Base-by-base conservation (phyloP, 345 rosid species). In the Aquilaria sinensis region DNA sequence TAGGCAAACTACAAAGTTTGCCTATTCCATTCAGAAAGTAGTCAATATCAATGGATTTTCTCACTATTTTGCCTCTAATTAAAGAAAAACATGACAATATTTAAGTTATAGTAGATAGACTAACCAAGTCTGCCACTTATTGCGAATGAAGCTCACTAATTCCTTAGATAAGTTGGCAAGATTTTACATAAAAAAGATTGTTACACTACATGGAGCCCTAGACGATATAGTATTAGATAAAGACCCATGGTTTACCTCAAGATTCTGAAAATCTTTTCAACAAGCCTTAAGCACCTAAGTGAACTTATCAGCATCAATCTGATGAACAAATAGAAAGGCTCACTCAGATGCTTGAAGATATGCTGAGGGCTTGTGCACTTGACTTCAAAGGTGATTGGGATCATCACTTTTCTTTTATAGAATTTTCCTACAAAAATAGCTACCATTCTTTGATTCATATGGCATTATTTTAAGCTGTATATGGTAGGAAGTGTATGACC, bases 371-470 rank as follows among this genome's bases (percentile, higher is more conserved):
- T 16, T 16, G 32, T 5, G 33, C 14, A 6, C 1, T 52, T 2
- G 59, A 60, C 6, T 51, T 59, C 7, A 33, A 41, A 1, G 65
- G 71, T 1, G 43, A 10, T 37, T 59, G 34, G 65, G 59, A 51
- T 10, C n/a, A 52, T 3, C 41, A 67, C 9, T 16, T 67, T 12
- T 46, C 23, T n/a, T 45, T 67, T 2, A 16, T 15, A 5, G 53
- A 67, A 4, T 67, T 58, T 60, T 52, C 71, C 0, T 67, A 67
- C 12, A 67, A 53, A 9, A 67, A 60, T 2, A 60, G 53, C 23
- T 41, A 51, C 29, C 33, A 60, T 0, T 4, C 31, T 1, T 51
- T 15, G 12, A 67, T 67, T 10, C 12, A 12, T 0, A 57, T 67
- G 70, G 70, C 52, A 1, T 30, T 31, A 5, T 67, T 11, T 52